Conservation (phyloP, 2,329 filamentous ascomycete species). For the Fusarium anguioides region DNA sequence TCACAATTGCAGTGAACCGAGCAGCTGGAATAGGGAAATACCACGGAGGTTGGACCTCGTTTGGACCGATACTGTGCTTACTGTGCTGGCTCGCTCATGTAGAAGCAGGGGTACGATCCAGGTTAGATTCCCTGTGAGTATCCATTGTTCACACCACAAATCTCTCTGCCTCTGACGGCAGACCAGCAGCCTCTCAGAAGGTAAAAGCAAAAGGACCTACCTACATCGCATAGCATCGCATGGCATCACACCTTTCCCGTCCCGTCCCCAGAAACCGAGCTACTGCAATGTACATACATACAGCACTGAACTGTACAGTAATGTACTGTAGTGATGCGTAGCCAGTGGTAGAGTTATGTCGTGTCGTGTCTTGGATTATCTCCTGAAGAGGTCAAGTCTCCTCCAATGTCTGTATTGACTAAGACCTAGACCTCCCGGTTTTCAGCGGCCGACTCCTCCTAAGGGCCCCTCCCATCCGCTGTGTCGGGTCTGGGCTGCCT, state of each 20-base stretch:
- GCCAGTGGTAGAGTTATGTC: conserved; percentile 13
- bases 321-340: conserved; percentile 16
- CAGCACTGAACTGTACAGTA: too few species aligned
- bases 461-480: conserved; percentile 14
- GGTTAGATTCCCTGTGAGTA: conserved; percentile 36
- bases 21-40: conserved; percentile 38
- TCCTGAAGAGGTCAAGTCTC: conserved; percentile 29
- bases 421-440: conserved; percentile 23
- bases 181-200: conserved; percentile 2
- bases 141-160: conserved; percentile 24
- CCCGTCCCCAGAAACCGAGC: conserved; percentile 39
- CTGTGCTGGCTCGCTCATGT: conserved; percentile 26
- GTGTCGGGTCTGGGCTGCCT: conserved; percentile 19
- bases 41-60: conserved; percentile 35
- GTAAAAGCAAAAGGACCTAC: conserved; percentile 33
- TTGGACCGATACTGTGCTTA: conserved; percentile 25
- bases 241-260: conserved; percentile 39
- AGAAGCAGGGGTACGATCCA: conserved; percentile 25
- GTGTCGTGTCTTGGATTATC: conserved; percentile 15
- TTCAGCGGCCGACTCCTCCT: conserved; percentile 25
- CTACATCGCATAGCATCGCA: not conserved
- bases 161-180: conserved; percentile 19
- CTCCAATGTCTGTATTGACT: conserved; percentile 12
- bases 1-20: conserved; percentile 26
- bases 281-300: conserved; percentile 4